Percentiles rank a stretch among this genome's conserved stretches.
Evolutionary conservation across 2,329 filamentous ascomycete species (phyloP).

Genomic region (Alternaria panax): DNA sequence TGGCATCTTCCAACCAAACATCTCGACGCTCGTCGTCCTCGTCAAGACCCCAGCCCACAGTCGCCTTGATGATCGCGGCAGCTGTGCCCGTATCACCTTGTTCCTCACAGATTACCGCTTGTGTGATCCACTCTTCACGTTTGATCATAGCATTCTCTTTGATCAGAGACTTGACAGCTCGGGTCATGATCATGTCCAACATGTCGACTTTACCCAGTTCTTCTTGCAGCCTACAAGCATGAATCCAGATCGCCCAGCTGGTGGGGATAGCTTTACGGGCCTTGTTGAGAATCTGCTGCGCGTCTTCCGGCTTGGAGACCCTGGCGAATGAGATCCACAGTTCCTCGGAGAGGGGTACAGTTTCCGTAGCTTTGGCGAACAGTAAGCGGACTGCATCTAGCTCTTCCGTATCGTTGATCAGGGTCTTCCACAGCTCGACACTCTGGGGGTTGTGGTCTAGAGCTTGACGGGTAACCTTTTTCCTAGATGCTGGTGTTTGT

Average conservation of each 20-base stretch:
- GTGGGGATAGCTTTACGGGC: constrained; percentile 93
- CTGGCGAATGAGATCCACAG: constrained; percentile 93
- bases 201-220: constrained; percentile 84
- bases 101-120: constrained; percentile 93
- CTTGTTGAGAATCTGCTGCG: constrained; percentile 92
- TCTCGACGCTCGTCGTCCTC: constrained; percentile 97
- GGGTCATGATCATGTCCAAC: constrained; percentile 87
- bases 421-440: constrained; percentile 96
- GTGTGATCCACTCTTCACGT: constrained; percentile 94
- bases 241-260: constrained; percentile 96
- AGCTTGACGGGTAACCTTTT: constrained; percentile 89
- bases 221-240: constrained; percentile 85
- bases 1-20: constrained; percentile 94
- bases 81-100: constrained; percentile 89
- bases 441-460: constrained; percentile 93
- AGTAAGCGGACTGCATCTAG: constrained; percentile 85
- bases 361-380: constrained; percentile 92
- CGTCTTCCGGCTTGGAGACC: constrained; percentile 87
- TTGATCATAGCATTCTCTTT: constrained; percentile 96
- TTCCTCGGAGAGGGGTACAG: constrained; percentile 92
- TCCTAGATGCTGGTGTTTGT: constrained; percentile 81
- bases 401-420: constrained; percentile 93
- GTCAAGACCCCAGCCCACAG: constrained; percentile 89
- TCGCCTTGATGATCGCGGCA: constrained; percentile 88
- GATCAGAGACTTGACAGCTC: constrained; percentile 84